A percentile compares a stretch with the other conserved stretches of the same genome.
Evolutionary conservation across 2,329 filamentous ascomycete species (phyloP).

Genomic region (Boeremia lycopersici): DNA sequence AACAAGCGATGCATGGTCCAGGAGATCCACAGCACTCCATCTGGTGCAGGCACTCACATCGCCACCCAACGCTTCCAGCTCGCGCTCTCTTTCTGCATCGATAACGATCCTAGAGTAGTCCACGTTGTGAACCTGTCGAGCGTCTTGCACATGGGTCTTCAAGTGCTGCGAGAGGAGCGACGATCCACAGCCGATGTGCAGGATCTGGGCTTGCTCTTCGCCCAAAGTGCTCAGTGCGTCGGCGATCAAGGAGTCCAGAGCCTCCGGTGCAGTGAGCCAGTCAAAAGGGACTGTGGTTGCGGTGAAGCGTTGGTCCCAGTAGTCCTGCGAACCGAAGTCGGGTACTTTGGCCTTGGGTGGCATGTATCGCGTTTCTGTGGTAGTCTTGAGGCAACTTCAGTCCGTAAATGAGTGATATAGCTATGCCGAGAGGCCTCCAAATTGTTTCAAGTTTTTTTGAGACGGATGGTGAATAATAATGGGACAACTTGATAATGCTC

Average conservation of each 20-base stretch:
- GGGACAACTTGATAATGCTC: background rate
- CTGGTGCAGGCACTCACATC: constrained; percentile 27
- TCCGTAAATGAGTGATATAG: background rate
- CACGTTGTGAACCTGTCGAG: constrained; percentile 45
- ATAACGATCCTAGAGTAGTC: constrained; percentile 48
- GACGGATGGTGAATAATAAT: too few relatives aligned
- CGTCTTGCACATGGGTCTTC: constrained; percentile 35
- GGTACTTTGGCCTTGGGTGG: constrained; percentile 26
- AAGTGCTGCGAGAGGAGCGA: constrained; percentile 47
- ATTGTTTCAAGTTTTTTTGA: too few relatives aligned
- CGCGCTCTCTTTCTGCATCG: constrained; percentile 36
- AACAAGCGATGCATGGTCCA: constrained; percentile 42
- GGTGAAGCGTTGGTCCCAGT: constrained; percentile 48
- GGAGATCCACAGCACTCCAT: constrained; percentile 44
- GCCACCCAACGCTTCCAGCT: constrained; percentile 10
- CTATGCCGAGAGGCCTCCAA: background rate
- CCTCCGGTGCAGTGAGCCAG: constrained; percentile 44
- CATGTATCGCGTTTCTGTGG: background rate
- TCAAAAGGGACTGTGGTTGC: constrained; percentile 45
- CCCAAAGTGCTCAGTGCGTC: constrained; percentile 25
- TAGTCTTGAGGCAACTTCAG: background rate
- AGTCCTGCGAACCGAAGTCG: constrained; percentile 42
- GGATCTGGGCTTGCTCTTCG: constrained; percentile 29
- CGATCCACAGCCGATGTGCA: constrained; percentile 50
- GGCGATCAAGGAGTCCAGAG: constrained; percentile 37